Base-by-base conservation (phyloP, 768 basidiomycete genomes). In the Exsudoporus frostii region DNA sequence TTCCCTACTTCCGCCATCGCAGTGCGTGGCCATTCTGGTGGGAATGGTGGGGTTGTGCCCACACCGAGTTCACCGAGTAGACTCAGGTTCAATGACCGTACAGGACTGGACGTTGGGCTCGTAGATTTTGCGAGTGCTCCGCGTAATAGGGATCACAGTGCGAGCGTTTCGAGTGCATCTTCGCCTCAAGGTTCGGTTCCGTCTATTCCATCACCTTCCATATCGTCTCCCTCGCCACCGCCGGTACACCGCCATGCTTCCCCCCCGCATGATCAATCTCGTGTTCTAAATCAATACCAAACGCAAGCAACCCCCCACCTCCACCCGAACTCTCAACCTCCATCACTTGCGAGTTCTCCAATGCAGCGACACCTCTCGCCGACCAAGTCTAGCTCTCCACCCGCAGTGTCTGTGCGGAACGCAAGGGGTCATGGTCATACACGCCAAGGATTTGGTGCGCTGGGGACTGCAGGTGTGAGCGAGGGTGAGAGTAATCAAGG, bases 141-240 rank as follows among this genome's bases (percentile, higher is more conserved):
- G 20, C 81, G 78, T 41, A 82, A 75, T 60, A 74, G 72, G 56
- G 80, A 80, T 60, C 75, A 78, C 20, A 86, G 86, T 55, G 86
- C 86, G 54, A 90, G 88, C 61, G 75, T 88, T 9, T 90, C 89
- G 5, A 87, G 86, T 65, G 72, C 82, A 13, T 81, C 82, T 55
- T 91, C 90, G 19, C 85, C 85, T 2, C 86, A 80, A 43, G 85
- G 84, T 17, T 92, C 90, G 0, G 87, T 90, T 33, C 88, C 88
- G 1, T 88, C 88, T 15, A 90, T 92, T 24, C 84, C 90, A 0
- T 91, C 90, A 1, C 84, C 86, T 19, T 76, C 84, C 8, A 65
- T 79, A 17, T 79, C 83, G 42, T 79, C 83, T 19, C 80, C 79
- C 47, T 73, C 66, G 4, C 62, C 66, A 45, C 67, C 66, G 9